Base-by-base conservation (phyloP, 1,284 basidiomycete species). In the Ceratobasidium sp. region DNA sequence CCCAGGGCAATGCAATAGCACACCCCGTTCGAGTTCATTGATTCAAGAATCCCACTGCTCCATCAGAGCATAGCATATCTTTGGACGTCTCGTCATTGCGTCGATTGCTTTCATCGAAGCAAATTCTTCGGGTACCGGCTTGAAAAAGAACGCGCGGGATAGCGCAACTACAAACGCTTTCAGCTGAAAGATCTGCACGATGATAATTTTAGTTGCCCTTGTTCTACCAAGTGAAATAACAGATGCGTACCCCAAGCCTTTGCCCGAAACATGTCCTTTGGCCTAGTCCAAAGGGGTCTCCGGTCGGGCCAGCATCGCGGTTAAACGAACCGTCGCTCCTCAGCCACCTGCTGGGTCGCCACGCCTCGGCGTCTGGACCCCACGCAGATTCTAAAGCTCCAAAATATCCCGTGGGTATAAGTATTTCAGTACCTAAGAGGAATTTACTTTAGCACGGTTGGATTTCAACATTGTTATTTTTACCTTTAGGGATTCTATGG, bases 321-420 rank as follows among this genome's bases (percentile, higher is more conserved):
- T 54, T 36, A 33, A 66, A 66, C 15, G 51, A 69, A 2, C 65
- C 65, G 22, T 69, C 65, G 6, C 31, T 15, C 24, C 50, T 31
- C 24, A 69, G 29, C 65, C 65, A 69, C 14, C 65, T 14, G 17
- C 53, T 45, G 2, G 65, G 65, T 11, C 65, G 65, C 65, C 65
- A 69, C 44, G 6, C 6, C 7, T 44, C 36, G 36, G 36, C 50
- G 24, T 69, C 65, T 11, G 65, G 36, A 2, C 65, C 65, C 65
- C 65, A 69, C 17, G 22, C 51, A 17, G 50, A 31, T n/a, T 54
- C 51, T 17, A 15, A n/a, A 17, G 9, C 44, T 3, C 19, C 65
- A 19, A 56, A 22, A n/a, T 27, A 45, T 9, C 51, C 50, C 19
- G 27, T 24, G 27, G 36, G 51, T 22, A 45, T 7, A 8, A 69